Evolutionary conservation across 2,329 filamentous ascomycete genomes (phyloP).

Genomic region (Zymoseptoria brevis): DNA sequence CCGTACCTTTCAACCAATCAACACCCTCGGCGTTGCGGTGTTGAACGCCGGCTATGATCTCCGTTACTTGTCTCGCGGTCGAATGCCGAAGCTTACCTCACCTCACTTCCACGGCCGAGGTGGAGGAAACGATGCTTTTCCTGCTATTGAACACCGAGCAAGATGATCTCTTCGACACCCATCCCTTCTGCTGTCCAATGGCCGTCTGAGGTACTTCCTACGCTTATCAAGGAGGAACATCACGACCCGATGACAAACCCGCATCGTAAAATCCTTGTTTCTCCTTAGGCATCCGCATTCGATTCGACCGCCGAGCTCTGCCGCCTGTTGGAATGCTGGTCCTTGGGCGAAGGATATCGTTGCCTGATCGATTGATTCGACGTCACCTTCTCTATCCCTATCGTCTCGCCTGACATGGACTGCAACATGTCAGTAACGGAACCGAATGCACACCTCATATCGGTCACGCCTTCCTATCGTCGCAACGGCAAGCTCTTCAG

Average conservation of each 20-base stretch:
- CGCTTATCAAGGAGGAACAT: background rate
- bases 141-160: background rate
- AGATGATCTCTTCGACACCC: background rate
- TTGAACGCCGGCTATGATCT: background rate
- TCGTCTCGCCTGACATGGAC: background rate
- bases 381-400: background rate
- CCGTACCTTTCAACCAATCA: background rate
- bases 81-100: background rate
- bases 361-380: background rate
- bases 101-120: background rate
- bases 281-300: background rate
- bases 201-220: background rate
- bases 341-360: background rate
- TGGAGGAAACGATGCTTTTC: background rate
- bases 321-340: background rate
- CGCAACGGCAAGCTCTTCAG: slow-evolving; percentile 30
- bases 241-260: background rate
- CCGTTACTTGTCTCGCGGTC: background rate
- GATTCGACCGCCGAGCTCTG: background rate
- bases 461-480: slow-evolving; percentile 18
- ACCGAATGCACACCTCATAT: background rate
- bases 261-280: background rate
- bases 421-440: background rate
- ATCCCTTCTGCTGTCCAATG: background rate
- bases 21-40: background rate